Evolutionary conservation across 2,329 filamentous ascomycete species (phyloP).

Genomic region (Acarospora socialis): DNA sequence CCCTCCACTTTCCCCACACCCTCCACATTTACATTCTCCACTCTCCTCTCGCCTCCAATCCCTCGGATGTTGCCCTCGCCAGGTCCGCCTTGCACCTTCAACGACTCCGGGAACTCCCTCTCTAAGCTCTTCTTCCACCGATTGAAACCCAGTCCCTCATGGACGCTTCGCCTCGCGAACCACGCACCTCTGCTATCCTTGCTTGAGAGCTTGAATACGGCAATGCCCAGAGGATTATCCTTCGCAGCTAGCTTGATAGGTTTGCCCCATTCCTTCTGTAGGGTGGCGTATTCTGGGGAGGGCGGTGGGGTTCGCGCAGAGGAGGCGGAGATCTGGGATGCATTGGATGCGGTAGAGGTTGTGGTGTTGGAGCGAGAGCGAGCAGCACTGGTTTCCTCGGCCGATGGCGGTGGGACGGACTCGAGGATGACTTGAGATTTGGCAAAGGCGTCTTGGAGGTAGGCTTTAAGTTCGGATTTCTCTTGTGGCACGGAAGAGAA

Average conservation of each 20-base stretch:
- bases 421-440: constrained; percentile 59
- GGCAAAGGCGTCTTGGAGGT: constrained; percentile 46
- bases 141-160: constrained; percentile 61
- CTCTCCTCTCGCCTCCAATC: constrained; percentile 63
- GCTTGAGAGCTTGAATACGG: constrained; percentile 63
- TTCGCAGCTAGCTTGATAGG: constrained; percentile 56
- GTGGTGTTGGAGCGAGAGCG: constrained; percentile 46
- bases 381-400: constrained; percentile 31
- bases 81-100: constrained; percentile 55
- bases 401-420: constrained; percentile 51
- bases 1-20: constrained; percentile 50
- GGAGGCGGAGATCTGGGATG: constrained; percentile 40
- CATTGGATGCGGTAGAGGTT: constrained; percentile 30
- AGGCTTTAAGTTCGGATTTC: constrained; percentile 36
- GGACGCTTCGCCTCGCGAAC: constrained; percentile 77
- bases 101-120: constrained; percentile 63
- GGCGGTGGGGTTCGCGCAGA: constrained; percentile 35
- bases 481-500: constrained; percentile 36
- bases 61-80: constrained; percentile 67
- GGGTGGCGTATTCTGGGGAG: constrained; percentile 37
- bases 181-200: constrained; percentile 75
- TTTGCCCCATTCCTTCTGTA: constrained; percentile 78
- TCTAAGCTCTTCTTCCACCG: constrained; percentile 66
- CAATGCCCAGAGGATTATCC: constrained; percentile 63
- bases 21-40: constrained; percentile 49